phyloP scores from a whole-genome alignment of 441 rosid species.

The Daphne laureola region DNA sequence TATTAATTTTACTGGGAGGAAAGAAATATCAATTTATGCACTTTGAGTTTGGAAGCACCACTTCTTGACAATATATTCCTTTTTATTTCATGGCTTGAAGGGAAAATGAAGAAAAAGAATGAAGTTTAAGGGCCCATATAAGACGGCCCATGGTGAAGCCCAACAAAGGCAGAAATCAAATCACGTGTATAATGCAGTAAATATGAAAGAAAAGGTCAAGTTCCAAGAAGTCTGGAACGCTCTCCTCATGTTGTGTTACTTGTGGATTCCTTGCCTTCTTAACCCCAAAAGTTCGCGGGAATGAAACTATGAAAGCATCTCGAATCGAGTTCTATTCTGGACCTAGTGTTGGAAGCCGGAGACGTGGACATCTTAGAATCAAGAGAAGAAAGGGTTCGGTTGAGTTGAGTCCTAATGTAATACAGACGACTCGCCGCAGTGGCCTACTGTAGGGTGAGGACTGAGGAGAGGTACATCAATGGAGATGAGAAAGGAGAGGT shows the following conservation, averaged over 20 bases:
- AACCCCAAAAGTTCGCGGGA: not conserved
- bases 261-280: not conserved
- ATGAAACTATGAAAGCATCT: not conserved
- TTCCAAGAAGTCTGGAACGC: too few relatives aligned
- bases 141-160: too few relatives aligned
- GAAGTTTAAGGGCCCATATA: too few relatives aligned
- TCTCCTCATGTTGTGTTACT: not conserved
- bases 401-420: slow-evolving; percentile 11
- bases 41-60: too few relatives aligned
- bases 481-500: slow-evolving; percentile 12
- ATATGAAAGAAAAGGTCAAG: too few relatives aligned
- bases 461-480: not conserved
- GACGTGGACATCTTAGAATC: slow-evolving; percentile 25
- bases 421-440: not conserved
- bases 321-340: slow-evolving; percentile 4
- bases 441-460: not conserved
- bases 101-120: too few relatives aligned
- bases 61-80: too few relatives aligned
- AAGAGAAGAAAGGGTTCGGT: not conserved
- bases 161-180: too few relatives aligned
- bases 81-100: too few relatives aligned
- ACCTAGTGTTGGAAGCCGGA: slow-evolving; percentile 13
- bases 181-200: too few relatives aligned
- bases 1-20: too few relatives aligned
- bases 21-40: too few relatives aligned